Percentiles rank a stretch among this genome's conserved stretches.
Conservation (phyloP, 495 filamentous ascomycete genomes). For the Penicillium lividum region DNA sequence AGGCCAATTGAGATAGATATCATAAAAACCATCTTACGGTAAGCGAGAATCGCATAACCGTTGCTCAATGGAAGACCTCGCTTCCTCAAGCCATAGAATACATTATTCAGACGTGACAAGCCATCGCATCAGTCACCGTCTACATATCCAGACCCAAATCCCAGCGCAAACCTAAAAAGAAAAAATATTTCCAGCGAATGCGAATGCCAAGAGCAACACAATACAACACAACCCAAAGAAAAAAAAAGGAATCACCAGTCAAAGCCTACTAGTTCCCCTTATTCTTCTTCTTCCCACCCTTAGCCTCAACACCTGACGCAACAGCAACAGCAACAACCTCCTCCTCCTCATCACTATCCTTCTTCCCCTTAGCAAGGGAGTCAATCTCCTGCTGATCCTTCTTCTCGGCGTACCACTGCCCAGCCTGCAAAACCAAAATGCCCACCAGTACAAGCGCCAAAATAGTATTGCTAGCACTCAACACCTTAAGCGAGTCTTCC, state of each 20-base stretch:
- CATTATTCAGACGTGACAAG: neutral
- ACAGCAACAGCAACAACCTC: neutral
- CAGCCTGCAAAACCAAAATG: constrained; percentile 89
- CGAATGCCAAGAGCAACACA: neutral
- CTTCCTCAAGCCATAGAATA: neutral
- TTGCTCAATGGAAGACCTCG: neutral
- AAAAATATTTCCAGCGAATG: constrained; percentile 2
- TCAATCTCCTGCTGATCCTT: constrained; percentile 84
- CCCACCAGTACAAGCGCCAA: constrained; percentile 87
- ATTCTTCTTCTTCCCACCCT: constrained; percentile 17
- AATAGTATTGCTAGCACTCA: constrained; percentile 96
- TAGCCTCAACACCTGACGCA: constrained; percentile 14
- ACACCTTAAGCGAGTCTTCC: constrained; percentile 85
- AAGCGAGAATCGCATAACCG: neutral
- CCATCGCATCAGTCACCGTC: neutral
- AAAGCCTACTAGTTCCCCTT: constrained; percentile 28
- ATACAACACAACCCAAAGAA: neutral
- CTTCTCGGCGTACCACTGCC: constrained; percentile 97
- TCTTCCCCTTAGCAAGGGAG: constrained; percentile 53
- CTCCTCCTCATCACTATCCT: constrained; percentile 34
- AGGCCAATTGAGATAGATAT: neutral
- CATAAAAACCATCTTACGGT: neutral
- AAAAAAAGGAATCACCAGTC: neutral
- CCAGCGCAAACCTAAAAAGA: neutral
- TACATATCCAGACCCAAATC: neutral